Base-by-base conservation (phyloP, 2,329 filamentous ascomycete genomes). In the Chaetomium strumarium region DNA sequence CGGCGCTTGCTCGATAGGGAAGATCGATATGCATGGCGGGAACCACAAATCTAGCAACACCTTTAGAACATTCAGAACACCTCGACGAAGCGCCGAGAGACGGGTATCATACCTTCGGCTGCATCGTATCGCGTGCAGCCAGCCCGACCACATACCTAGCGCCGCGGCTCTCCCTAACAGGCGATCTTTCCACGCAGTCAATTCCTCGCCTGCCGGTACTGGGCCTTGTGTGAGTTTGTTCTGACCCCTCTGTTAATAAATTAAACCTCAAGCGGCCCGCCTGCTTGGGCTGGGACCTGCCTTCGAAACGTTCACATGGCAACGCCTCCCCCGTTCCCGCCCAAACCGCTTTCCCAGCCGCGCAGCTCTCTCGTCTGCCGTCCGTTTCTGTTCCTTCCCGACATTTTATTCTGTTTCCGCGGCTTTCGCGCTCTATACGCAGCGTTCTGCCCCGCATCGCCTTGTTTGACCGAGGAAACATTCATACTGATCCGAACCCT, bases 41-140 rank as follows among this genome's bases (percentile, higher is more conserved):
- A 54, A 58, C 56, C 59, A 61, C 58, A 61, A 60, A 57, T 57
- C 57, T 24, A 56, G 37, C 43, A 51, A 47, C 40, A 53, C 49
- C 55, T 53, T 53, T 52, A 45, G 55, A 57, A 54, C 52, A 56
- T 54, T n/a, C n/a, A 47, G 52, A 57, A 58, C 56, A 55, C 57
- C 54, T 55, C 55, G 42, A 56, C 51, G 16, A 50, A 57, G 54
- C 52, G 57, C 51, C 43, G 41, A 53, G 41, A 53, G 52, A 43
- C 46, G 24, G 24, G 53, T 48, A 57, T 53, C 49, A 46, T 53
- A 37, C 31, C 46, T 49, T 45, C 53, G 52, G 54, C 51, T 54
- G 55, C 55, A 55, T 55, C 55, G 48, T 55, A 41, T 46, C 34
- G 47, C 42, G 46, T 51, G 39, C 48, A 48, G 13, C 37, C 36